Conservation (phyloP, 164 flowering plant species). For the Chimonanthus praecox region DNA sequence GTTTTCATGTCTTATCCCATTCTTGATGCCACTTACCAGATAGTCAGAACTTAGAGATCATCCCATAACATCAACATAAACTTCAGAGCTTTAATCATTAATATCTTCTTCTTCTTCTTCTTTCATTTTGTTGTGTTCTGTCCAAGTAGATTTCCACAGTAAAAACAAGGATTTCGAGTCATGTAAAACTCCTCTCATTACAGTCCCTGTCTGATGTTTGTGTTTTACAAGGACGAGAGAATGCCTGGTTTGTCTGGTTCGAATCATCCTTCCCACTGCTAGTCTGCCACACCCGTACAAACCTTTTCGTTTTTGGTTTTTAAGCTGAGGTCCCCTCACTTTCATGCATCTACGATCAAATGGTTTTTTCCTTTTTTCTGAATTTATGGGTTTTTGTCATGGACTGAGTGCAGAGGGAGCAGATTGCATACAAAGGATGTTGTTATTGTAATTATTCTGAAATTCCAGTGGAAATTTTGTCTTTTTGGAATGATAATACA, state of each 20-base stretch:
- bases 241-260: background rate
- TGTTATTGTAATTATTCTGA: conserved; percentile 10
- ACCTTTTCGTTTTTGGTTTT: background rate
- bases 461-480: conserved; percentile 2
- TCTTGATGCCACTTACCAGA: too few relatives aligned
- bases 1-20: too few relatives aligned
- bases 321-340: background rate
- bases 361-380: background rate
- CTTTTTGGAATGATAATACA: background rate
- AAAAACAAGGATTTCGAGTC: background rate
- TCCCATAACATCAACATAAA: too few relatives aligned
- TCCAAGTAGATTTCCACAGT: background rate
- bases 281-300: background rate
- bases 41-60: too few relatives aligned
- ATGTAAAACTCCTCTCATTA: background rate
- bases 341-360: background rate
- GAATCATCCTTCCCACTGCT: background rate
- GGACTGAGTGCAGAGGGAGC: background rate
- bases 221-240: background rate
- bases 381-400: conserved; percentile 5
- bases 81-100: too few relatives aligned
- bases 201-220: background rate
- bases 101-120: background rate
- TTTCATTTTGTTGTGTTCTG: background rate
- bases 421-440: conserved; percentile 1